Base-by-base conservation (phyloP, 306 rosid species). In the Macrotyloma uniflorum region DNA sequence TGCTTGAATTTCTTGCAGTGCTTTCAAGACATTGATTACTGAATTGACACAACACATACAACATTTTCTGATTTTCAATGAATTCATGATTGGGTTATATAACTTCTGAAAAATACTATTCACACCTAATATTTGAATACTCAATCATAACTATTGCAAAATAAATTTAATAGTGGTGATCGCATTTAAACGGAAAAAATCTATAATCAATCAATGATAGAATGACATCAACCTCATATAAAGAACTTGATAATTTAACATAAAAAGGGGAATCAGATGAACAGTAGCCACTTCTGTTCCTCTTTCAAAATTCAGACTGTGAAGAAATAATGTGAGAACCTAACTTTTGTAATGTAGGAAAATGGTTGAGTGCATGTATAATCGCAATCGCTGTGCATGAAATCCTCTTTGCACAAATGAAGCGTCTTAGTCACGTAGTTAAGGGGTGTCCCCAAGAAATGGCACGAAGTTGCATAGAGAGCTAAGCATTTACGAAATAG, bases 371-470 rank as follows among this genome's bases (percentile, higher is more conserved):
- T 12, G 6, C 13, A 45, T 40, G 70, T 62, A 65, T 72, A 3
- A 63, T 70, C 22, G 47, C 2, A 66, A 46, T 55, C n/a, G 40
- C 43, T 35, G 69, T 46, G 68, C 79, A 13, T 1, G 14, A 78
- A 82, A 63, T 82, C 74, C 88, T 57, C 50, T 51, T 47, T 82
- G 82, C 62, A 58, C 9, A 57, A 7, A 46, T 53, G 84, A 40
- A 49, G 16, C 54, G 88, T 85, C 74, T 65, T 75, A 75, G 53
- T 85, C 88, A 46, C 18, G 73, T 30, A 62, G 77, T 55, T 16
- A 53, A 78, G 75, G 67, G 8, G 26, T 36, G 24, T 46, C 19
- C 63, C 46, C 64, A 64, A 71, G 30, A 82, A 64, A 54, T 1
- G 26, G 54, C 79, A 70, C 20, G 58, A 49, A 54, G 32, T 73